phyloP scores from a whole-genome alignment of 192 early-diverging fungal species.

The Coemansia javaensis region DNA sequence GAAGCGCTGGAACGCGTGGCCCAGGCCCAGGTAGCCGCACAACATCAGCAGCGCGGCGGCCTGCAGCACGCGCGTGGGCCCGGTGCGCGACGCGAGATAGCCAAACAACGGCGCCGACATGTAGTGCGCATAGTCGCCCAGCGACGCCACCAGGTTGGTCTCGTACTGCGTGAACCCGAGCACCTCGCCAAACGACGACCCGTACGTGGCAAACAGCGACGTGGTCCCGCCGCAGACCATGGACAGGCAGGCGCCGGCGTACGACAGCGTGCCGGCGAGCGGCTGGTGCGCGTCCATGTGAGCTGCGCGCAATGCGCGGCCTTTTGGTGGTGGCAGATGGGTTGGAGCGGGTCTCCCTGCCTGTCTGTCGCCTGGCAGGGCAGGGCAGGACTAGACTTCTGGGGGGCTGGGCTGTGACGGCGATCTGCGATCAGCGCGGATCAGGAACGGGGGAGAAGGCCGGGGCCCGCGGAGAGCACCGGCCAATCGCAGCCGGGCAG shows the following conservation, averaged over 20 bases:
- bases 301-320: no score
- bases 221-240: conserved; percentile 59
- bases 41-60: conserved; percentile 33
- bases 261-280: conserved; percentile 44
- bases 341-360: no score
- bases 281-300: conserved; percentile 30
- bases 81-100: conserved; percentile 43
- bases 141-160: conserved; percentile 58
- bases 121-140: conserved; percentile 64
- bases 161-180: conserved; percentile 58
- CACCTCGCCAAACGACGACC: conserved; percentile 47
- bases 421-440: no score
- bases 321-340: no score
- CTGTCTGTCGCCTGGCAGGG: no score
- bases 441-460: no score
- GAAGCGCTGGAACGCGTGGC: conserved; percentile 24
- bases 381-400: no score
- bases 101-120: conserved; percentile 60
- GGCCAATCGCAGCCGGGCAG: no score
- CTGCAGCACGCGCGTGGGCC: conserved; percentile 32
- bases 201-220: conserved; percentile 64
- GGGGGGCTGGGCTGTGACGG: no score
- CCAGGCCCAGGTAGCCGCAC: conserved; percentile 35
- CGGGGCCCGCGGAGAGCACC: no score
- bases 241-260: conserved; percentile 38